Percentiles rank a stretch among this genome's conserved stretches.
These are phyloP conservation scores for Hordeum marinum DNA, from an alignment of 176 grass and related monocot species.

Conservation along the genomic window DNA sequence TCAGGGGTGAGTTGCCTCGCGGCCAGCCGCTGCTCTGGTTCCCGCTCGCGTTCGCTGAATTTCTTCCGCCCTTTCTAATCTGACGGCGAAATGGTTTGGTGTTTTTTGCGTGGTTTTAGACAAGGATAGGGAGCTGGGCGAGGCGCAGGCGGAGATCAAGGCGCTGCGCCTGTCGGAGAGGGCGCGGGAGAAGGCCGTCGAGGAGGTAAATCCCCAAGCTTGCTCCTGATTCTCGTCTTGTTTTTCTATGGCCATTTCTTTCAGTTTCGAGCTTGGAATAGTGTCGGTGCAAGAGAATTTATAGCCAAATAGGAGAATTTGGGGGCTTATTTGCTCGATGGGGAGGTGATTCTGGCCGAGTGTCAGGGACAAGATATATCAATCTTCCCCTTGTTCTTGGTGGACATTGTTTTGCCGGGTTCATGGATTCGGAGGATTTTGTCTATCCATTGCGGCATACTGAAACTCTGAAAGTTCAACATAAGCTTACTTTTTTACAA, in stretches of 20 bases:
- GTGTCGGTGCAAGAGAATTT: background rate
- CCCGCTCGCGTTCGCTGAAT: background rate
- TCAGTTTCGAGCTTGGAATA: background rate
- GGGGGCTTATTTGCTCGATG: background rate
- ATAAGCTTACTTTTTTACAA: background rate
- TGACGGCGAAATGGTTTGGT: conserved; percentile 7
- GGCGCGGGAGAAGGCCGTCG: conserved; percentile 83
- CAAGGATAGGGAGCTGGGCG: conserved; percentile 87
- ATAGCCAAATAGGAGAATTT: background rate
- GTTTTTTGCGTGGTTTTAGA: conserved; percentile 33
- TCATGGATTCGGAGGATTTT: background rate
- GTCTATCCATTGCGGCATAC: background rate
- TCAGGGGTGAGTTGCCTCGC: conserved; percentile 70
- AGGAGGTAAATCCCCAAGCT: conserved; percentile 55
- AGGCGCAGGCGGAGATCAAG: conserved; percentile 83
- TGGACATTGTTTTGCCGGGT: background rate
- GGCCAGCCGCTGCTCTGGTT: background rate
- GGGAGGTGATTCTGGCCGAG: background rate
- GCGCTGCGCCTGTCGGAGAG: conserved; percentile 85
- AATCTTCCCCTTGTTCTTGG: background rate
- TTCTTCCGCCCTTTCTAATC: background rate
- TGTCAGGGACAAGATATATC: background rate
- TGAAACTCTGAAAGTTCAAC: background rate
- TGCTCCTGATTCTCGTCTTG: background rate
- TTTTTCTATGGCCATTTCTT: background rate